Percentiles rank a stretch among this genome's conserved stretches.
Conservation (phyloP, 805 yeast species). For the Lachancea fermentati region DNA sequence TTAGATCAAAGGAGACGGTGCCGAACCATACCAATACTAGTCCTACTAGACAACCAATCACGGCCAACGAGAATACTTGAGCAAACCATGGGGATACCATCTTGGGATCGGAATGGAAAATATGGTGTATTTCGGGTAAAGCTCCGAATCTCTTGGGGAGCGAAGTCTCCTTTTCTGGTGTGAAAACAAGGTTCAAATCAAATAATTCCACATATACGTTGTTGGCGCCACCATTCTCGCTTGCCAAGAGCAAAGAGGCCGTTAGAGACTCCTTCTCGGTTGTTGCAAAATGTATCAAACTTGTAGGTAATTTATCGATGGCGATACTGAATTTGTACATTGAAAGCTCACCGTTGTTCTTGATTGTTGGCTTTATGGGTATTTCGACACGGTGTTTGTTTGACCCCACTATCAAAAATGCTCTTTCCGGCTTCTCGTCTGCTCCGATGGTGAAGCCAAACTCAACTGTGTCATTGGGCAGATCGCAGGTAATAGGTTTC, state of each 20-base stretch:
- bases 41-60: conserved; percentile 37
- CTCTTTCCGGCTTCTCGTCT: conserved; percentile 18
- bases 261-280: conserved; percentile 13
- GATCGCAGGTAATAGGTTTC: conserved; percentile 11
- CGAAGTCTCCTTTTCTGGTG: conserved; percentile 7
- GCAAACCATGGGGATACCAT: conserved; percentile 51
- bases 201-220: conserved; percentile 19
- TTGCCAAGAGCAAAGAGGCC: conserved; percentile 21
- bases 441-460: conserved; percentile 17
- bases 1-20: conserved; percentile 23
- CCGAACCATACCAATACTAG: conserved; percentile 42
- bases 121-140: conserved; percentile 58
- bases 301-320: conserved; percentile 5
- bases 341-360: conserved; percentile 11
- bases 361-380: conserved; percentile 16
- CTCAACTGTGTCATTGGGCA: conserved; percentile 16
- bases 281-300: conserved; percentile 20
- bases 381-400: conserved; percentile 23
- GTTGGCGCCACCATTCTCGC: conserved; percentile 7
- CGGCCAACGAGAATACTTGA: conserved; percentile 41
- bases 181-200: conserved; percentile 13
- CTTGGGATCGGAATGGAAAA: conserved; percentile 49
- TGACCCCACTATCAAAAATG: conserved; percentile 23
- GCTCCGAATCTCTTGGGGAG: conserved; percentile 36
- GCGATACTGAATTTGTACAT: conserved; percentile 15